phyloP scores from a whole-genome alignment of 192 early-diverging fungal genomes.

The Umbelopsis sp. region DNA sequence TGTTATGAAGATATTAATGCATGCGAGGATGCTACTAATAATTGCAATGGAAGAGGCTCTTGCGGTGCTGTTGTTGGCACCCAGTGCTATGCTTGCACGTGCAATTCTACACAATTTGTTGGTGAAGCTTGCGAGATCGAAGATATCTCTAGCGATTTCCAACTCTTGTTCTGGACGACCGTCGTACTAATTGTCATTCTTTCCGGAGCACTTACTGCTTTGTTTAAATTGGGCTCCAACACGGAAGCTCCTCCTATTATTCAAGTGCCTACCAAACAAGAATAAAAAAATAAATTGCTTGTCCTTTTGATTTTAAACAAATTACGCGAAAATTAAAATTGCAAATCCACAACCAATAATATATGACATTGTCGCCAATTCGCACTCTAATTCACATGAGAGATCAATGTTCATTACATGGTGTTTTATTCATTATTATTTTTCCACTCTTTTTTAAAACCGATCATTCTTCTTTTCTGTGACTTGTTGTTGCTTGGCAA shows the following conservation, averaged over 20 bases:
- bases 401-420: neutral
- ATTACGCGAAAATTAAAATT: constrained; percentile 11
- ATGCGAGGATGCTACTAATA: constrained; percentile 25
- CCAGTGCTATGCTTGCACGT: constrained; percentile 30
- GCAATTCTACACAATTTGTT: constrained; percentile 9
- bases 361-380: neutral
- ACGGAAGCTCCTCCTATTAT: neutral
- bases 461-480: too few species aligned
- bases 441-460: too few species aligned
- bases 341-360: neutral
- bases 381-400: neutral
- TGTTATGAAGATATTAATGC: constrained; percentile 13
- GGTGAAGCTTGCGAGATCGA: constrained; percentile 29
- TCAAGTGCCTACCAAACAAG: constrained; percentile 7
- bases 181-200: constrained; percentile 28
- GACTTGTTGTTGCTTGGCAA: too few species aligned
- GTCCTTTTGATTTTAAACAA: neutral
- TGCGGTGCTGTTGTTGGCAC: constrained; percentile 17
- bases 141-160: constrained; percentile 32
- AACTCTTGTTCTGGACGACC: constrained; percentile 41
- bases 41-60: constrained; percentile 20
- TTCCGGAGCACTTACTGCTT: constrained; percentile 22
- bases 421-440: too few species aligned
- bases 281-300: neutral
- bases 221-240: constrained; percentile 1